phyloP scores from a whole-genome alignment of 2,329 filamentous ascomycete species.

The Cladosporium austrohemisphaericum region DNA sequence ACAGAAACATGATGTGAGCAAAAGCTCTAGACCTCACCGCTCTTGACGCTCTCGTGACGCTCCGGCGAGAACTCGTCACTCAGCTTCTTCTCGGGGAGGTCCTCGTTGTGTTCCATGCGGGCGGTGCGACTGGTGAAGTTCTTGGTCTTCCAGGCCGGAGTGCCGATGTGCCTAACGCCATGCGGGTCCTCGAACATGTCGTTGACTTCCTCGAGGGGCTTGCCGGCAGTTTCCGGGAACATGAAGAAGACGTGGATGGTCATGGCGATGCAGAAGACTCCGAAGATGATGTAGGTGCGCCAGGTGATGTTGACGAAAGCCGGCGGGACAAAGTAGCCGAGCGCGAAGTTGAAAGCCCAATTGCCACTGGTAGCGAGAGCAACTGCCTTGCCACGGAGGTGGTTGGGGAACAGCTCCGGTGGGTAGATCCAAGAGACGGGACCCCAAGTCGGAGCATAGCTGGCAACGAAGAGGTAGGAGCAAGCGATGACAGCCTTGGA shows the following conservation, averaged over 20 bases:
- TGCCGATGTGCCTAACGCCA: conserved; percentile 44
- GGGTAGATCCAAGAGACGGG: conserved; percentile 51
- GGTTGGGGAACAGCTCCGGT: conserved; percentile 59
- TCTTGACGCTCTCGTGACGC: conserved; percentile 15
- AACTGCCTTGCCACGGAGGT: conserved; percentile 61
- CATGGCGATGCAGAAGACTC: conserved; percentile 64
- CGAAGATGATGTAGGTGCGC: conserved; percentile 72
- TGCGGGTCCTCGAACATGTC: conserved; percentile 57
- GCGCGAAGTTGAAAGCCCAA: conserved; percentile 58
- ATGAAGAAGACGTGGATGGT: conserved; percentile 65
- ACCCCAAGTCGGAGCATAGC: conserved; percentile 63
- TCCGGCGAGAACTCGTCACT: conserved; percentile 19
- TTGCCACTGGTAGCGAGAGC: conserved; percentile 59
- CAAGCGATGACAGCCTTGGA: conserved; percentile 58
- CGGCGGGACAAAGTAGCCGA: conserved; percentile 57
- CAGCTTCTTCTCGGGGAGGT: conserved; percentile 21
- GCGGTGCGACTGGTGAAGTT: conserved; percentile 19
- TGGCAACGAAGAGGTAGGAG: conserved; percentile 69
- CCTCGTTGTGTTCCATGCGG: conserved; percentile 24
- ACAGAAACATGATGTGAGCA: too few relatives aligned
- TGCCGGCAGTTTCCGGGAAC: conserved; percentile 67
- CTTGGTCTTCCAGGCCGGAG: conserved; percentile 55
- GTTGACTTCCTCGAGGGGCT: conserved; percentile 73
- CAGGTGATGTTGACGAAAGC: conserved; percentile 54
- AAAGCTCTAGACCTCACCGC: neutral